Evolutionary conservation across 306 rosid species (phyloP).

Genomic region (Lithocarpus polystachyus): DNA sequence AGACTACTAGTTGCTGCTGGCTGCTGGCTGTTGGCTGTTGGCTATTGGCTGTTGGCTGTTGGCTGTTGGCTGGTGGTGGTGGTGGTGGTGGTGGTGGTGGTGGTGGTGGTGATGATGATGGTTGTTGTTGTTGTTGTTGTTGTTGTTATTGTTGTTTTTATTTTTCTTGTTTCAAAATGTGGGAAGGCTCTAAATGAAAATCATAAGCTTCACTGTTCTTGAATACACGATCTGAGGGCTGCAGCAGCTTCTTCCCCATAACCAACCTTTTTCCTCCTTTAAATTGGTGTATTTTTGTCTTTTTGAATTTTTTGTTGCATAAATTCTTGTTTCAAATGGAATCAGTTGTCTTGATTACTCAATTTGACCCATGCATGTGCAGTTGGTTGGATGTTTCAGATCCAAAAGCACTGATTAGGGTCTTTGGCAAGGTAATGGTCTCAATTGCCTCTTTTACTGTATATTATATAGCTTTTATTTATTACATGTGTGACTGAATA

Average conservation of each 20-base stretch:
- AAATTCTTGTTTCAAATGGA: neutral
- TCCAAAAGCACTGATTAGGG: neutral
- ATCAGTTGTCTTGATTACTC: neutral
- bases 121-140: no score
- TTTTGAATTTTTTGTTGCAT: neutral
- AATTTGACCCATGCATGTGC: neutral
- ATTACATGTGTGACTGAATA: neutral
- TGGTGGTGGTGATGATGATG: neutral
- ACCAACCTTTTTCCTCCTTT: neutral
- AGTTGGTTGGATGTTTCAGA: neutral
- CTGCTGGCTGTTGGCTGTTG: neutral
- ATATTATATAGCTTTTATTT: neutral
- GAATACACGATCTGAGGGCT: neutral
- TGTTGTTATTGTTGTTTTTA: neutral
- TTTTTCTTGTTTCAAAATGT: neutral
- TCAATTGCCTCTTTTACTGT: neutral
- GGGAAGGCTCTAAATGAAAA: neutral
- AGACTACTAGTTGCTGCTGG: neutral
- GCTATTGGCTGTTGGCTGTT: neutral
- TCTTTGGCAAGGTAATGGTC: neutral
- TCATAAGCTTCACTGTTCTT: neutral
- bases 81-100: neutral
- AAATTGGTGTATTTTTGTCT: neutral
- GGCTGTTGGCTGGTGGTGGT: no score
- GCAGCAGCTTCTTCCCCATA: neutral